Base-by-base conservation (phyloP, 495 filamentous ascomycete genomes). In the Physcia stellaris region DNA sequence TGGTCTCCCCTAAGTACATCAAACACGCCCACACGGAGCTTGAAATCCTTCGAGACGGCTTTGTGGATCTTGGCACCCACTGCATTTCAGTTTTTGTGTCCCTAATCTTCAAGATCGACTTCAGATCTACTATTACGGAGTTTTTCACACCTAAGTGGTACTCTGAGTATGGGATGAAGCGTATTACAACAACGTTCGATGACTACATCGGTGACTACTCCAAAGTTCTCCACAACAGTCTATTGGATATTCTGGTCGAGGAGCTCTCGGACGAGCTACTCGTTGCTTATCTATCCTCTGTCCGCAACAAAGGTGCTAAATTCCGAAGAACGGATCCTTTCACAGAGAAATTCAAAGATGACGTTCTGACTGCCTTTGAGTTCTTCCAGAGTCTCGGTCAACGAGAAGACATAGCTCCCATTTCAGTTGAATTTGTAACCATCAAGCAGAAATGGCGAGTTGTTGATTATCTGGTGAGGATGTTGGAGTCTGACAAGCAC, bases 131-230 rank as follows among this genome's bases (percentile, higher is more conserved):
- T 16, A 73, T 93, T 43, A 71, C 79, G 21, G 83, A 92, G 31
- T 83, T 96, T 62, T 99, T 95, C 68, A 95, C 88, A 0, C 60
- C 73, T 16, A 70, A 69, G 41, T 99, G 90, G 90, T 95, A 95
- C 53, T 62, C 66, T 15, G 74, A 77, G 40, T 80, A 74, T 34
- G 76, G 79, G 31, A 83, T 95, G 71, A 81, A 80, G 45, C 81
- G 85, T 32, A 92, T 96, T 64, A 75, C 81, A 18, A 82, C 77
- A 22, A 99, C 90, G 1, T 85, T 96, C 49, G 82, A 92, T 43
- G 88, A 94, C 56, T 99, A 99, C 59, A 72, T 95, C 40, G 58
- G 66, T 52, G 90, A 96, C 56, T 92, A 94, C 65, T 60, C 68
- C 24, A 64, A 67, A 23, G 81, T 87, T 16, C 68, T 96, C 13